Evolutionary conservation across 2,329 filamentous ascomycete species (phyloP).

Genomic region (Aspergillus costaricaensis): DNA sequence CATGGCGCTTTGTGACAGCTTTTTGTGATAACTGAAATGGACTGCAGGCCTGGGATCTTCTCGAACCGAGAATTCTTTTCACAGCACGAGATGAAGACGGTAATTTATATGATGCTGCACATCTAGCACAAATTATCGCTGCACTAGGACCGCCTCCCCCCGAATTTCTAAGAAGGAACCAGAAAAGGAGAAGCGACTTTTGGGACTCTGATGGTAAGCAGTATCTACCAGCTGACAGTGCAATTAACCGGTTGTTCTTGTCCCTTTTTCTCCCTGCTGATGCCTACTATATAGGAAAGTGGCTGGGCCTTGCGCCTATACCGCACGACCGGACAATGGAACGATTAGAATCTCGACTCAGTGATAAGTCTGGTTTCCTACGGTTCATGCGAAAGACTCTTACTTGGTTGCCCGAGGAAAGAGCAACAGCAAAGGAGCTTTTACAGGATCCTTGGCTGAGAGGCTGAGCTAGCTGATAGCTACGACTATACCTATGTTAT

Average conservation of each 20-base stretch:
- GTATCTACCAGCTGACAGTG: background rate
- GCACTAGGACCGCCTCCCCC: constrained; percentile 46
- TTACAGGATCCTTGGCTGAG: constrained; percentile 40
- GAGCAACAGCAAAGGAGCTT: constrained; percentile 38
- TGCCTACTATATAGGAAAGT: constrained; percentile 24
- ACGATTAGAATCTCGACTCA: constrained; percentile 17
- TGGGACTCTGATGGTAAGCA: constrained; percentile 39
- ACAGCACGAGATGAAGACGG: constrained; percentile 39
- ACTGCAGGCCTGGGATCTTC: constrained; percentile 49
- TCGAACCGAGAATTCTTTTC: constrained; percentile 47
- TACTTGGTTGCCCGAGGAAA: constrained; percentile 40
- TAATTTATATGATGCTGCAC: constrained; percentile 42
- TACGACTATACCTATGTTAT: no score
- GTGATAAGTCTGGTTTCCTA: constrained; percentile 34
- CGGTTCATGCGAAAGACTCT: constrained; percentile 38
- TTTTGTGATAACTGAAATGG: constrained; percentile 1
- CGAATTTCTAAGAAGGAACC: constrained; percentile 31
- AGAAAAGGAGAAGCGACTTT: constrained; percentile 35
- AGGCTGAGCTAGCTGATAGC: background rate
- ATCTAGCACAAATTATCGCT: constrained; percentile 49
- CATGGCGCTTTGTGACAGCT: background rate
- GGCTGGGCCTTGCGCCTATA: constrained; percentile 31
- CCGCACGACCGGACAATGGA: constrained; percentile 28
- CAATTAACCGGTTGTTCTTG: background rate
- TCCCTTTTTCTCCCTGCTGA: background rate